Evolutionary conservation across 352 stramenopile genomes (phyloP), one percentile per base, ranked within the genome.

Genomic region (Bremia lactucae): DNA sequence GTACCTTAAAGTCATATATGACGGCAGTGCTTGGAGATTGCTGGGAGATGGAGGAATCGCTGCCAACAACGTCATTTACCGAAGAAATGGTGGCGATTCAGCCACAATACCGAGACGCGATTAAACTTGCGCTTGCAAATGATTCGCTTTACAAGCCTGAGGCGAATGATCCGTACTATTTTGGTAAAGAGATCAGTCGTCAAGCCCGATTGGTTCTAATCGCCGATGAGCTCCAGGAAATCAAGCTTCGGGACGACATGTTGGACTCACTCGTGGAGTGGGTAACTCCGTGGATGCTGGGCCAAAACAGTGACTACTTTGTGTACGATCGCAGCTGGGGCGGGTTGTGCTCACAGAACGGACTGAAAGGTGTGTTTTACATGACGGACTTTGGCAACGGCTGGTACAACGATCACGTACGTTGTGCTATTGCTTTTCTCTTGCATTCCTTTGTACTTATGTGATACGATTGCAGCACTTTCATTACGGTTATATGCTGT

Each of bases 401-500:
- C 20, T 89, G 76, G 76, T 92, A 89, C 63, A 92, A 89, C 55
- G 79, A 92, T 38, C 79, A 92, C 35, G 78, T 91, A 83, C 49
- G 74, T 83, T 33, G 6, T 15, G 3, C 15, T 2, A 33, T 5
- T 33, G 15, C 1, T 33, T 10, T 33, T 16, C 4, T 33, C 4
- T 2, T 33, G n/a, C 6, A 10, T 28, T 10, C 10, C 6, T 28
- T 28, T 2, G 24, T 11, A 29, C 24, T 3, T 13, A 4, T 29
- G 8, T 29, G 28, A 6, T n/a, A 16, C 11, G 1, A 16, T 33
- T 45, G 16, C 52, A 98, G 72, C 94, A 98, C 65, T 98, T 97
- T 55, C 93, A 98, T 59, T 98, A 97, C 49, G 95, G 92, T 39
- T 97, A 97, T 52, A 76, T 96, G 26, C 55, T 94, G 37, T 94